Evolutionary conservation across 495 filamentous ascomycete species (phyloP).

Genomic region (Xylaria flabelliformis): DNA sequence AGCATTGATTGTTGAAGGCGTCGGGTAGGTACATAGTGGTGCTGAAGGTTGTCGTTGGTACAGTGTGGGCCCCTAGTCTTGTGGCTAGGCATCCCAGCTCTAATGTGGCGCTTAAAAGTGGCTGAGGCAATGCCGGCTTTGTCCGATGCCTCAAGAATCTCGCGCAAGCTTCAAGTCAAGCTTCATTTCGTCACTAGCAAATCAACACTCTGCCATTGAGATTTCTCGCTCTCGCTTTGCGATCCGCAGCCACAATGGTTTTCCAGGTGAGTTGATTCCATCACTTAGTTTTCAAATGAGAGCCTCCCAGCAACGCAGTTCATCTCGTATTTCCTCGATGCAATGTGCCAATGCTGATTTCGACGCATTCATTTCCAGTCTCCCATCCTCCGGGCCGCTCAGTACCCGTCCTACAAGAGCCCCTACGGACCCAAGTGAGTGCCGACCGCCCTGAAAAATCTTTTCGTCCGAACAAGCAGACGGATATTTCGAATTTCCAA

Average conservation of each 20-base stretch:
- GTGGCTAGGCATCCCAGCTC: not conserved
- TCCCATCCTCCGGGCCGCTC: constrained; percentile 34
- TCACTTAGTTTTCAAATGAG: not conserved
- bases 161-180: constrained; percentile 34
- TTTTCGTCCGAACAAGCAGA: not conserved
- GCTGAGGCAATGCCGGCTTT: constrained; percentile 33
- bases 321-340: not conserved
- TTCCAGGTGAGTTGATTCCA: constrained; percentile 41
- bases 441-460: constrained; percentile 9
- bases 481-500: not conserved
- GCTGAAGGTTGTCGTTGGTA: constrained; percentile 1
- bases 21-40: not conserved
- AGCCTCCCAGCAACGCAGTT: not conserved
- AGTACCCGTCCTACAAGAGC: constrained; percentile 53
- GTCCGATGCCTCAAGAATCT: constrained; percentile 36
- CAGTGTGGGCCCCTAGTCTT: not conserved
- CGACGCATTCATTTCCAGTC: constrained; percentile 37
- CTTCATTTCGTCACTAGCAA: constrained; percentile 30
- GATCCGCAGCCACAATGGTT: constrained; percentile 47
- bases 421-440: constrained; percentile 61
- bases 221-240: constrained; percentile 2
- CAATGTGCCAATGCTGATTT: constrained; percentile 30
- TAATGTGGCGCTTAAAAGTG: constrained; percentile 19
- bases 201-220: constrained; percentile 33
- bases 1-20: too few relatives aligned